phyloP scores from a whole-genome alignment of 257 asterid genomes.

The Scutellaria minor region DNA sequence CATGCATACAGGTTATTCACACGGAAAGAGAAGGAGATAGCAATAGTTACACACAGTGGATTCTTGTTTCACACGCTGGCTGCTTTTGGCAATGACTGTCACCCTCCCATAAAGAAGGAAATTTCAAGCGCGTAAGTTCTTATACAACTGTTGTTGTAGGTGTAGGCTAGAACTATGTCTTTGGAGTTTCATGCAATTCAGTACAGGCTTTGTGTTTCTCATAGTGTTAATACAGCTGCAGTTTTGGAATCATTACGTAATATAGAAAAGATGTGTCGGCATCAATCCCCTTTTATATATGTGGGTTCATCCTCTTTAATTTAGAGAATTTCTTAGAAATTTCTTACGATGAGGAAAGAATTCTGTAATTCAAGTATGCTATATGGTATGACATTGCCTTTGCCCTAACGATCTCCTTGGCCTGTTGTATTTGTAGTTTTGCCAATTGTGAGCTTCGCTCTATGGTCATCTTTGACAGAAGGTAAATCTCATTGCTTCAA shows the following conservation, averaged over 20 bases:
- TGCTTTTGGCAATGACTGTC: conserved; percentile 70
- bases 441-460: conserved; percentile 95
- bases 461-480: conserved; percentile 71
- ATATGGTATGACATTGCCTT: conserved; percentile 1
- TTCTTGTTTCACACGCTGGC: conserved; percentile 76
- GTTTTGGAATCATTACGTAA: not conserved
- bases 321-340: not conserved
- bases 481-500: conserved; percentile 47
- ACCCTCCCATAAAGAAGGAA: conserved; percentile 70
- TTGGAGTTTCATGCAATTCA: not conserved
- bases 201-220: conserved; percentile 10
- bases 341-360: not conserved
- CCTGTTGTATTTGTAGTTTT: conserved; percentile 54
- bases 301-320: not conserved
- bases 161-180: not conserved
- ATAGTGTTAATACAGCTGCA: not conserved
- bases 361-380: not conserved
- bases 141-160: not conserved
- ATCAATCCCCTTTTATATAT: not conserved
- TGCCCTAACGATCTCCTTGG: conserved; percentile 23
- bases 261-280: not conserved
- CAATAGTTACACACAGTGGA: conserved; percentile 90
- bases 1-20: conserved; percentile 63
- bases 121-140: conserved; percentile 73
- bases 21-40: conserved; percentile 88